Base-by-base conservation (phyloP, 2,329 filamentous ascomycete genomes). In the Colletotrichum magnum region DNA sequence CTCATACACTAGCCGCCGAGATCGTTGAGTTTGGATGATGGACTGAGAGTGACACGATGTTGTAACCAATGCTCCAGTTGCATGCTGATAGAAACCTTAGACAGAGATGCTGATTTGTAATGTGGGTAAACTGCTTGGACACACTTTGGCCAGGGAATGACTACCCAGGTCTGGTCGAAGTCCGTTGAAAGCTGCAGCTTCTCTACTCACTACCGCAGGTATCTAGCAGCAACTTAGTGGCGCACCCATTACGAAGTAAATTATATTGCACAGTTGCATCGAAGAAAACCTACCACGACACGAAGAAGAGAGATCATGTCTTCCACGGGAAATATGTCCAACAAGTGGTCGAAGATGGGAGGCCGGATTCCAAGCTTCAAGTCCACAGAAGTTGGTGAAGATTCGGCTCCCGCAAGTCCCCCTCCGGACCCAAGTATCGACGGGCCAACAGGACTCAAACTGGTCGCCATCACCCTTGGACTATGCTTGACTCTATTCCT, bases 401-500 rank as follows among this genome's bases (percentile, higher is more conserved):
- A 36, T 5, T 36, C 24, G 7, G 13, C 36, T 52, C 16, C 47
- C 28, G 45, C 58, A 10, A 64, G 32, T 0, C 43, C 62, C 7
- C 15, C 43, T 16, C 9, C 45, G 16, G 32, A 51, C 10, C 28
- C 62, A 6, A 45, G 21, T 58, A 10, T 21, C 28, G 62, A 64
- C 32, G 36, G 54, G 0, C 62, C 62, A 6, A 64, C 53, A 16
- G 62, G 62, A 15, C 26, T 64, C 5, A 64, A 64, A 32, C 32
- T 64, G 13, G 9, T 58, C 5, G 62, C 53, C 6, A 64, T 64
- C 39, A 58, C 62, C 24, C 36, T 64, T 16, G 62, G 54, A 7
- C 43, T 64, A 21, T 64, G 62, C 62, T 47, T 52, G 7, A 64
- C 62, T 21, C 63, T 65, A 15, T 65, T 65, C 39, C 56, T 65